Evolutionary conservation across 257 asterid species (phyloP).

Genomic region (Fraxinus pennsylvanica): DNA sequence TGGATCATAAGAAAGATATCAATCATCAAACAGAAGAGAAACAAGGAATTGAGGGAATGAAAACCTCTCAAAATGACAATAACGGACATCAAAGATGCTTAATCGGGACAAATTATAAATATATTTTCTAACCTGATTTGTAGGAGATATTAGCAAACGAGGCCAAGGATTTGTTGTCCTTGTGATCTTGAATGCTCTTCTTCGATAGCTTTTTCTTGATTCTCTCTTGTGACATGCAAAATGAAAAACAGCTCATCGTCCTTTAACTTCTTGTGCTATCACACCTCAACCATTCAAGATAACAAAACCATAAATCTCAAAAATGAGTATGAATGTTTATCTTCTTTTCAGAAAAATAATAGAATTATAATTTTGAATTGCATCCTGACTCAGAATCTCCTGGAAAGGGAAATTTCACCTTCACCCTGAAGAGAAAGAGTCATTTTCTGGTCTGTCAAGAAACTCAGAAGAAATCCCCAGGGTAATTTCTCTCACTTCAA

Average conservation of each 20-base stretch:
- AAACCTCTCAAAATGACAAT: neutral
- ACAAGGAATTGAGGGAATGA: neutral
- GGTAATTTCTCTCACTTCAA: slow-evolving; percentile 12
- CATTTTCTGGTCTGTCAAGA: slow-evolving; percentile 51
- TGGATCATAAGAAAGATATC: neutral
- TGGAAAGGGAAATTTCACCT: slow-evolving; percentile 21
- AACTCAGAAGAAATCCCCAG: slow-evolving; percentile 38
- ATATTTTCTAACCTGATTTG: slow-evolving; percentile 49
- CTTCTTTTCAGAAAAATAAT: slow-evolving; percentile 5
- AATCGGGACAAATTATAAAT: neutral
- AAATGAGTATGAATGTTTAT: neutral
- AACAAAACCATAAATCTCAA: slow-evolving; percentile 23
- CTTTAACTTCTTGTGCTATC: slow-evolving; percentile 28
- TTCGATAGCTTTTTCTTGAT: slow-evolving; percentile 30
- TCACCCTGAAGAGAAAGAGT: slow-evolving; percentile 47
- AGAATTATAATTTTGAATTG: slow-evolving; percentile 13
- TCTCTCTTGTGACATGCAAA: slow-evolving; percentile 60
- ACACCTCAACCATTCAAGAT: slow-evolving; percentile 32
- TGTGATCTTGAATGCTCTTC: slow-evolving; percentile 33
- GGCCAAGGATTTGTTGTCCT: slow-evolving; percentile 47
- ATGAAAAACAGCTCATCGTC: slow-evolving; percentile 66
- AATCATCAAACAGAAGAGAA: neutral
- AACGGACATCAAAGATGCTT: neutral
- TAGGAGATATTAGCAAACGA: slow-evolving; percentile 51
- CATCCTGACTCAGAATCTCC: slow-evolving; percentile 21